Conservation (phyloP, 306 rosid species). For the Carpinus viminea region DNA sequence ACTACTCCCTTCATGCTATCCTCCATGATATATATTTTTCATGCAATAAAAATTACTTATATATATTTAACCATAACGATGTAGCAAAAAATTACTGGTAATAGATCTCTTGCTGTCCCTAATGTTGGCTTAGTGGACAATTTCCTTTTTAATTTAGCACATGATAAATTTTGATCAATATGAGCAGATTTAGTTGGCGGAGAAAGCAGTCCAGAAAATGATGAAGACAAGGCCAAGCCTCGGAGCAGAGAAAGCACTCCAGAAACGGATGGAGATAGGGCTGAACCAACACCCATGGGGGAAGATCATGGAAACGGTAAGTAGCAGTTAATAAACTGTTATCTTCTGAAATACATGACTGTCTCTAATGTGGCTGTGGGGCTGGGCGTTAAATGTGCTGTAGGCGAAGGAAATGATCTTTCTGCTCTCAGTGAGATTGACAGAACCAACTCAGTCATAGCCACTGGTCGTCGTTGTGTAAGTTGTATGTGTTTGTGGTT, state of each 20-base stretch:
- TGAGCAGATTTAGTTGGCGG: slow-evolving; percentile 26
- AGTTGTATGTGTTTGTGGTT: slow-evolving; percentile 96
- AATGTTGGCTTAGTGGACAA: slow-evolving; percentile 8
- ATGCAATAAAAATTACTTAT: background rate
- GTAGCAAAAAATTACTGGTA: background rate
- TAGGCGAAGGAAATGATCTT: slow-evolving; percentile 50
- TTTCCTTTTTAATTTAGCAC: background rate
- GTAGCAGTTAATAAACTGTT: slow-evolving; percentile 32
- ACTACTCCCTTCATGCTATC: background rate
- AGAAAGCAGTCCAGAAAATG: slow-evolving; percentile 44
- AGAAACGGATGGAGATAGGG: slow-evolving; percentile 35
- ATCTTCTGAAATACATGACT: slow-evolving; percentile 22
- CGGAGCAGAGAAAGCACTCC: slow-evolving; percentile 12
- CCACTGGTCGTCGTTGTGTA: slow-evolving; percentile 91
- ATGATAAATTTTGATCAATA: slow-evolving; percentile 21
- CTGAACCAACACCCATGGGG: slow-evolving; percentile 22
- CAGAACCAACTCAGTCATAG: slow-evolving; percentile 34
- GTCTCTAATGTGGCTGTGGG: slow-evolving; percentile 34
- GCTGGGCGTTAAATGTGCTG: slow-evolving; percentile 20
- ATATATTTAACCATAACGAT: background rate
- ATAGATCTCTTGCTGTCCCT: background rate
- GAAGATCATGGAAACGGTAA: slow-evolving; percentile 38
- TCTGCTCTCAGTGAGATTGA: slow-evolving; percentile 33
- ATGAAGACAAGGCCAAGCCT: slow-evolving; percentile 14
- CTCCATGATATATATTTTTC: background rate